Percentiles rank a stretch among this genome's conserved stretches.
Evolutionary conservation across 306 rosid genomes (phyloP).

Genomic region (Prunus mongolica): DNA sequence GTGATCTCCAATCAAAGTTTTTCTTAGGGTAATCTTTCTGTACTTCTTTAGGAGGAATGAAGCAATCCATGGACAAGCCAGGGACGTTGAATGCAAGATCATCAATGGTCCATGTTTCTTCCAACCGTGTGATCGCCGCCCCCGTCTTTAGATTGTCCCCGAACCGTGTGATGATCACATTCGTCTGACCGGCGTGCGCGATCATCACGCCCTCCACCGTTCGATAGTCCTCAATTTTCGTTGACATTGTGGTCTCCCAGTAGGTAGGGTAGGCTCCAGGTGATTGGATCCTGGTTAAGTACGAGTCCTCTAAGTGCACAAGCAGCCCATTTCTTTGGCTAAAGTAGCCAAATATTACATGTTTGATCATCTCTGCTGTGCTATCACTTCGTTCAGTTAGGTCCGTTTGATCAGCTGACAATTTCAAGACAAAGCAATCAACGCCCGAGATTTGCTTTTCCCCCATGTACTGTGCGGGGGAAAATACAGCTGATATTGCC

Average conservation of each 20-base stretch:
- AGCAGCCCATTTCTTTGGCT: constrained; percentile 84
- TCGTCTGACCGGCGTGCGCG: constrained; percentile 72
- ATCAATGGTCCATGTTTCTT: constrained; percentile 83
- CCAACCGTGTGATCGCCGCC: constrained; percentile 60
- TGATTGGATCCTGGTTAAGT: constrained; percentile 79
- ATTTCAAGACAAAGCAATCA: constrained; percentile 75
- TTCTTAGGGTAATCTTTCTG: constrained; percentile 41
- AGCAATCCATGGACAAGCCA: constrained; percentile 81
- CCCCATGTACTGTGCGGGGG: constrained; percentile 79
- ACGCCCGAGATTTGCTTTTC: constrained; percentile 62
- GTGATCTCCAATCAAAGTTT: constrained; percentile 54
- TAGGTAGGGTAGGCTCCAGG: constrained; percentile 78
- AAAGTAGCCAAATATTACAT: constrained; percentile 75
- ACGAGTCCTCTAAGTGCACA: constrained; percentile 73
- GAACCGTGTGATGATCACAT: constrained; percentile 61
- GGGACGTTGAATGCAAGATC: constrained; percentile 84
- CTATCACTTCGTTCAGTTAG: constrained; percentile 68
- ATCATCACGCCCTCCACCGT: constrained; percentile 72
- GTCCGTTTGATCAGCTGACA: constrained; percentile 72
- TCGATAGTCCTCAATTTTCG: constrained; percentile 70
- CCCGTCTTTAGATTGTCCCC: constrained; percentile 75
- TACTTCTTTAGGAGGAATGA: constrained; percentile 77
- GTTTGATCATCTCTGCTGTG: constrained; percentile 96
- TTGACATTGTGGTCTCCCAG: constrained; percentile 95
- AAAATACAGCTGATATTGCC: constrained; percentile 70